Conservation (phyloP, 352 stramenopile species). For the Phytophthora ohioensis region DNA sequence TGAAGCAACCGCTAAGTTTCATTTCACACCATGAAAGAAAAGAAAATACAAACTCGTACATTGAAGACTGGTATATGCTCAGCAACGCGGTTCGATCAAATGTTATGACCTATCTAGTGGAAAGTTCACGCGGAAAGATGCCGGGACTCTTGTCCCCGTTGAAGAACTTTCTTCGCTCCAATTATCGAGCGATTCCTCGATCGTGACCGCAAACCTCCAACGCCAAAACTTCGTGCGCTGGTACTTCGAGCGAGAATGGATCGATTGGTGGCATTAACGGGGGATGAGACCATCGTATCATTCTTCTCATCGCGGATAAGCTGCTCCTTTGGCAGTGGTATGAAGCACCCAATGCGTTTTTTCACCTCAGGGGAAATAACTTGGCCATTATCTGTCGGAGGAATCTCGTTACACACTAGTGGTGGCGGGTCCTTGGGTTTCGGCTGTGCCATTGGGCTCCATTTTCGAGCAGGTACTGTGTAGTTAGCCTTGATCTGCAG, state of each 20-base stretch:
- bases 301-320: conserved; percentile 58
- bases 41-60: too few species aligned
- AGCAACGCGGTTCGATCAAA: neutral
- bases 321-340: conserved; percentile 54
- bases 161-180: conserved; percentile 27
- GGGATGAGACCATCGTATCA: conserved; percentile 14
- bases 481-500: conserved; percentile 73
- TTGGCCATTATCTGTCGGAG: conserved; percentile 64
- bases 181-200: conserved; percentile 26
- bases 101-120: neutral
- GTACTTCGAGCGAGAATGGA: conserved; percentile 25
- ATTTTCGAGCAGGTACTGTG: conserved; percentile 68
- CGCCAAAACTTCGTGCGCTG: conserved; percentile 25
- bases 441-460: conserved; percentile 49
- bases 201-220: conserved; percentile 17
- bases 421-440: conserved; percentile 60
- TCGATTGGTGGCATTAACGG: conserved; percentile 5
- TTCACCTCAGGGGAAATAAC: conserved; percentile 55
- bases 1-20: too few species aligned
- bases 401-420: conserved; percentile 66
- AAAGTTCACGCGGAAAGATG: conserved; percentile 22
- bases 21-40: too few species aligned
- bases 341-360: conserved; percentile 56
- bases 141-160: conserved; percentile 26
- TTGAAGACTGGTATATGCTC: too few species aligned